Base-by-base conservation (phyloP, 805 yeast genomes). In the Monosporozyma yasuniensis region DNA sequence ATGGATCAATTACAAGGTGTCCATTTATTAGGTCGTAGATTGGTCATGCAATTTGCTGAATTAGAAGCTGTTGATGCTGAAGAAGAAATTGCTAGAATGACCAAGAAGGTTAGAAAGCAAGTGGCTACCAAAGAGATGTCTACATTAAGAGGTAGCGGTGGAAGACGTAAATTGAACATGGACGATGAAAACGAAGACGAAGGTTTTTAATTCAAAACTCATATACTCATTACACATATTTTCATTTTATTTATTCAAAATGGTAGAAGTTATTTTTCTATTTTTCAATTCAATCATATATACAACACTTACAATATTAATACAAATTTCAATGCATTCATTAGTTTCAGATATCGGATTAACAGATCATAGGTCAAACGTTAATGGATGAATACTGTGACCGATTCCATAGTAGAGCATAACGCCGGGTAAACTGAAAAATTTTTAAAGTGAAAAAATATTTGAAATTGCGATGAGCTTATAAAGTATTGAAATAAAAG, bases 1-100 rank as follows among this genome's bases (percentile, higher is more conserved):
- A 85, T 93, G 91, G 83, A 84, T 59, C 91, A 90, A 64, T 77
- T 93, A 55, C 85, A 83, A 64, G 99, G 99, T 53, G 96, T 95
- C 2, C 99, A 93, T 76, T 83, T 93, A 70, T 76, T 93, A 47
- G 99, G 99, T 32, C 84, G 99, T 72, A 78, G 96, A 56, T 74
- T 93, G 56, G 96, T 91, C 11, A 81, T 93, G 83, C 95, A 91
- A 64, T 90, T 78, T 61, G 99, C 98, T 14, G 84, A 87, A 61
- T 79, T 77, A 53, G 96, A 84, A 48, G 78, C 90, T 30, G 83
- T 74, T 41, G 80, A 87, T 65, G 96, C 87, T 12, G 97, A 93
- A 67, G 91, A 79, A 47, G 96, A 90, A 67, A 89, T 91, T 56
- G 89, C 82, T 37, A 80, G 83, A 65, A 86, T 93, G 96, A 90